Evolutionary conservation across 2,329 filamentous ascomycete species (phyloP), one percentile per base, ranked within the genome.

Genomic region (Nemania sp.): DNA sequence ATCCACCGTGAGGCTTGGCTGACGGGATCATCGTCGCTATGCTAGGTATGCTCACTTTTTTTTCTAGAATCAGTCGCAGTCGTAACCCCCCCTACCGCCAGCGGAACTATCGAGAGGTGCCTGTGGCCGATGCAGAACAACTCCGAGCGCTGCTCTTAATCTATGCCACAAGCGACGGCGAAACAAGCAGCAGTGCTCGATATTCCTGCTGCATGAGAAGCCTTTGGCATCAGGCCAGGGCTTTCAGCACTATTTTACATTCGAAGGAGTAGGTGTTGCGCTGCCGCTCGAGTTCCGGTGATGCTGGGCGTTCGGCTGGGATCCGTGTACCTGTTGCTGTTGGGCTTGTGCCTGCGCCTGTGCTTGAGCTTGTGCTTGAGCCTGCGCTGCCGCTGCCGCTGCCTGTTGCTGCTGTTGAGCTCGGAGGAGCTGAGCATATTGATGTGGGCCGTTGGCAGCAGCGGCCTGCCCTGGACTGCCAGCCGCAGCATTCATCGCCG

Each of bases 361-460:
- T 54, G 46, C 62, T 25, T 70, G 69, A 9, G 65, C 57, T 35
- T 67, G 61, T 1, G 60, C 64, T 35, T 63, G 60, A 5, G 54
- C 60, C 15, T 66, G 65, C 0, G 68, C 68, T 10, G 72, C 72
- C n/a, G 52, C 47, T 9, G 74, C 72, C 11, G 75, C 75, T 61
- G 69, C 70, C 2, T 50, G 71, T 70, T 9, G 75, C 74, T 50
- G 81, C 63, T 86, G 83, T 66, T 86, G 84, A 40, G 84, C 82
- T 46, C 84, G 75, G 9, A 87, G 78, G 35, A 86, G 74, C 57
- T 84, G 83, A 1, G 84, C 84, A 67, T 87, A 86, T 63, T 87
- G 84, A 42, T 86, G 83, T 29, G 84, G 84, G 58, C 80, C 78
- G 52, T 80, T 83, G 15, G 80, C 76, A 54, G 83, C 78, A 2